Evolutionary conservation across 2,329 filamentous ascomycete genomes (phyloP), one percentile per base, ranked within the genome.

Genomic region (Claviceps purpurea): DNA sequence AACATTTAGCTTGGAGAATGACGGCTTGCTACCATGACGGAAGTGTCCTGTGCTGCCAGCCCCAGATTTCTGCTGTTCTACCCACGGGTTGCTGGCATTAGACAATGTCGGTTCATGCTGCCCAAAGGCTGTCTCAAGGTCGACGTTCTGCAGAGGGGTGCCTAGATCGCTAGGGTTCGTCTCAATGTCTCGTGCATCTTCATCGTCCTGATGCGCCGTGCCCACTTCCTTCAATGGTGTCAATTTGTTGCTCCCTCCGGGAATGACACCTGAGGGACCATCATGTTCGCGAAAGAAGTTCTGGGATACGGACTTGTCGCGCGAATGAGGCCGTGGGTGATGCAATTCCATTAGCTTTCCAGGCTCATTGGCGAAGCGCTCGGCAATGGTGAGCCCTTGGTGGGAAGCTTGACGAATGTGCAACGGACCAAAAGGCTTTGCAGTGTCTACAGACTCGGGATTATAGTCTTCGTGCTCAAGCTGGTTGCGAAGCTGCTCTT

Each of bases 1-100:
- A 34, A 94, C 89, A 60, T 97, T 97, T 59, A 97, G 77, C 58
- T 84, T 90, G 1, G 89, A 88, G 44, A 83, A 67, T 0, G 81
- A 90, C 3, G 82, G 73, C 60, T 85, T 87, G 62, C 82, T 84
- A 18, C 73, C 76, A 61, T 89, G 85, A 11, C 73, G 69, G 16
- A 68, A 70, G 44, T 71, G 69, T 34, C 69, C 63, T 22, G 65
- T 60, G 26, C 64, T 67, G 45, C 65, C 64, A 26, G 68, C 60
- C 43, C 64, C 60, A 14, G 75, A 67, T 6, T 69, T 65, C 49
- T 82, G 68, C 5, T 70, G 65, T 49, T 82, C 77, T 26, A 73
- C 73, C 82, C 82, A 85, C 11, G 81, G 80, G 61, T 85, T 85
- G 65, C 76, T 83, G 2, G 69, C 62, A 2, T 70, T 76, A 0